These are phyloP conservation scores for Plantago ovata DNA, from an alignment of 257 asterid species.

Conservation along the genomic window DNA sequence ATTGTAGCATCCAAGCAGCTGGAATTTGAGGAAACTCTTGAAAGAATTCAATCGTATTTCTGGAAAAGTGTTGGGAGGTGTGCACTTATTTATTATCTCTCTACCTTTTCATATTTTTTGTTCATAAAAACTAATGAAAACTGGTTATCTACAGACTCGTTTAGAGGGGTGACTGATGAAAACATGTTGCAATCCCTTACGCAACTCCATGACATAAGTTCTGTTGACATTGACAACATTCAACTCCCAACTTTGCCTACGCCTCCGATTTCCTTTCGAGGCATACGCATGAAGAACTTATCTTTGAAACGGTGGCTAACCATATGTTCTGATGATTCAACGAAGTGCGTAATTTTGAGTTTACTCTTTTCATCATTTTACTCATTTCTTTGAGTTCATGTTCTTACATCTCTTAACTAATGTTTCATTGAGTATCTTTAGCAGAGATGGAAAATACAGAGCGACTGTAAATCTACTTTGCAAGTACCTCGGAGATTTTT, in stretches of 20 bases:
- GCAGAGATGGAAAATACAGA: conserved; percentile 76
- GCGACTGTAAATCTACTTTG: conserved; percentile 68
- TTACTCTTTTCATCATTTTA: background rate
- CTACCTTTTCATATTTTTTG: background rate
- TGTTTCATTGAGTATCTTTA: conserved; percentile 14
- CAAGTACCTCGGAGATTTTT: conserved; percentile 92
- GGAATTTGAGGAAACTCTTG: conserved; percentile 71
- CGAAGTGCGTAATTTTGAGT: conserved; percentile 38
- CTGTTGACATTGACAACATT: conserved; percentile 50
- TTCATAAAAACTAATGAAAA: conserved; percentile 10
- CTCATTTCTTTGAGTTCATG: conserved; percentile 15
- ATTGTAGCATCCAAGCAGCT: conserved; percentile 74
- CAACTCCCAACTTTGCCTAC: conserved; percentile 67
- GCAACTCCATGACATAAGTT: conserved; percentile 37
- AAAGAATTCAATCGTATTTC: conserved; percentile 66
- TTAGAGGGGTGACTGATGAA: conserved; percentile 67
- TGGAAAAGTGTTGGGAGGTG: conserved; percentile 51
- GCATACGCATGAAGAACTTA: conserved; percentile 76
- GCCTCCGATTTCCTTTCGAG: conserved; percentile 74
- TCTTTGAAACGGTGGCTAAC: conserved; percentile 83
- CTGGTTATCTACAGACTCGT: conserved; percentile 45
- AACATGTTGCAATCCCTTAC: conserved; percentile 52
- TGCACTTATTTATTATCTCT: conserved; percentile 9
- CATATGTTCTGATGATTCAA: conserved; percentile 79
- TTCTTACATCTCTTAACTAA: conserved; percentile 18